Conservation (phyloP, 2,329 filamentous ascomycete genomes). For the Raffaelea arxii region DNA sequence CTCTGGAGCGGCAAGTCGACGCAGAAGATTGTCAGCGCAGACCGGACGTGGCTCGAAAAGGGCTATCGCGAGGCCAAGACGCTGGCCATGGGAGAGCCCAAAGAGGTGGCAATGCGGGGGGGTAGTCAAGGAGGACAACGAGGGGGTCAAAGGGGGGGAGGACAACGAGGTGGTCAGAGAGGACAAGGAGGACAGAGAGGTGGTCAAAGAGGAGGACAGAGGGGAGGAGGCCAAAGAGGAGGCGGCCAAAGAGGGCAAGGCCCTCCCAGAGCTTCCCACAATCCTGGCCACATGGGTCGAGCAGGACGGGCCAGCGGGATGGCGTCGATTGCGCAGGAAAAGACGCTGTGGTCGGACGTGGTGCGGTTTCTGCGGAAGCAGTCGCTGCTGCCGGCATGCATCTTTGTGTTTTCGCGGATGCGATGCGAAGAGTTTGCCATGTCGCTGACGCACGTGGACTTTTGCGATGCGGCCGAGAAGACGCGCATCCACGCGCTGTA, state of each 20-base stretch:
- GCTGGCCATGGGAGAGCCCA: slow-evolving; percentile 19
- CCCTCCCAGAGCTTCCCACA: slow-evolving; percentile 49
- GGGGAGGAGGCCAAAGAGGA: slow-evolving; percentile 32
- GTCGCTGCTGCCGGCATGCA: slow-evolving; percentile 80
- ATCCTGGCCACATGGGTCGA: slow-evolving; percentile 78
- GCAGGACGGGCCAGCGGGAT: slow-evolving; percentile 77
- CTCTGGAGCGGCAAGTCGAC: slow-evolving; percentile 91
- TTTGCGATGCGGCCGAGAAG: slow-evolving; percentile 87
- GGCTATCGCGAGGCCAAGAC: slow-evolving; percentile 71
- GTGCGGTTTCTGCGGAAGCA: slow-evolving; percentile 86
- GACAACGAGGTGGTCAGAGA: slow-evolving; percentile 20
- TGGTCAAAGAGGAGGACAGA: slow-evolving; percentile 36
- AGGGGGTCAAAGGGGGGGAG: neutral
- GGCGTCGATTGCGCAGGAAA: slow-evolving; percentile 85
- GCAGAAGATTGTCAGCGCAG: slow-evolving; percentile 86
- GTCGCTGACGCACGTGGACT: slow-evolving; percentile 89
- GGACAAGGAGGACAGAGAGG: slow-evolving; percentile 26
- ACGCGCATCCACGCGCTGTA: slow-evolving; percentile 97
- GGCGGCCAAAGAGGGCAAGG: too few relatives aligned
- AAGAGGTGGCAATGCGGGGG: slow-evolving; percentile 35
- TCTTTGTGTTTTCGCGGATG: slow-evolving; percentile 98
- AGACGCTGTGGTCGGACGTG: slow-evolving; percentile 92
- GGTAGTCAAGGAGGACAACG: slow-evolving; percentile 25
- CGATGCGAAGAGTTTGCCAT: slow-evolving; percentile 96
- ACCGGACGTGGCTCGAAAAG: slow-evolving; percentile 83